These are phyloP conservation scores for Ophiobolus disseminans DNA, from an alignment of 2,329 filamentous ascomycete genomes.

Conservation along the genomic window DNA sequence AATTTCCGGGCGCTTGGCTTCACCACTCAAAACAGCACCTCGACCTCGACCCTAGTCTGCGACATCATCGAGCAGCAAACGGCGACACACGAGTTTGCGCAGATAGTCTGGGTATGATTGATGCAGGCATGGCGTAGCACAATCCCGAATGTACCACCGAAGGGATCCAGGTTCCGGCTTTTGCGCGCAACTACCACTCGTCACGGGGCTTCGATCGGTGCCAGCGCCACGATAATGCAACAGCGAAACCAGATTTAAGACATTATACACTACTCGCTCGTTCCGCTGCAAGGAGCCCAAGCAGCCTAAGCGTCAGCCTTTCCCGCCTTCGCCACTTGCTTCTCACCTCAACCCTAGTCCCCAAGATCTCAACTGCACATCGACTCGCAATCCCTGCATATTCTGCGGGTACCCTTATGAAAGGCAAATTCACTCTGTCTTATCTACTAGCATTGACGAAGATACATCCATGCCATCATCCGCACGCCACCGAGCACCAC, in stretches of 20 bases:
- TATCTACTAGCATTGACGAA: too few species aligned
- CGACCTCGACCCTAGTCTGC: background rate
- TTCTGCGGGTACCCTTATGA: background rate
- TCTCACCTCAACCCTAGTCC: constrained; percentile 13
- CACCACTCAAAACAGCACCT: constrained; percentile 8
- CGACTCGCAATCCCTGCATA: constrained; percentile 14
- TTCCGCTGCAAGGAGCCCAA: background rate
- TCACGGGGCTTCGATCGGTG: background rate
- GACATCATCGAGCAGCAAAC: constrained; percentile 1
- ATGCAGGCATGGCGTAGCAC: too few species aligned
- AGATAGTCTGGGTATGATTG: background rate
- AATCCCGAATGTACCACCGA: too few species aligned
- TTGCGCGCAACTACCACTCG: background rate
- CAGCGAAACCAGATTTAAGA: constrained; percentile 2
- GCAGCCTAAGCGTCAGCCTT: background rate
- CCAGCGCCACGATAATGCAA: constrained; percentile 19
- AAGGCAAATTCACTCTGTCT: too few species aligned
- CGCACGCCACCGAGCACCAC: constrained; percentile 22
- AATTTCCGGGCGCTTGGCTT: constrained; percentile 17
- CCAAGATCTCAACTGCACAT: constrained; percentile 9
- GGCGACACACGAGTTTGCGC: background rate
- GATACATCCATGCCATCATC: constrained; percentile 35
- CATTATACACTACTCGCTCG: background rate
- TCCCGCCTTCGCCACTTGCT: constrained; percentile 1
- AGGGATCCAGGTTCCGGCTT: too few species aligned